Percentiles rank a stretch among this genome's conserved stretches.
These are phyloP conservation scores for Dictyostelium firmibasis DNA, from an alignment of 78 protist species.

Conservation along the genomic window DNA sequence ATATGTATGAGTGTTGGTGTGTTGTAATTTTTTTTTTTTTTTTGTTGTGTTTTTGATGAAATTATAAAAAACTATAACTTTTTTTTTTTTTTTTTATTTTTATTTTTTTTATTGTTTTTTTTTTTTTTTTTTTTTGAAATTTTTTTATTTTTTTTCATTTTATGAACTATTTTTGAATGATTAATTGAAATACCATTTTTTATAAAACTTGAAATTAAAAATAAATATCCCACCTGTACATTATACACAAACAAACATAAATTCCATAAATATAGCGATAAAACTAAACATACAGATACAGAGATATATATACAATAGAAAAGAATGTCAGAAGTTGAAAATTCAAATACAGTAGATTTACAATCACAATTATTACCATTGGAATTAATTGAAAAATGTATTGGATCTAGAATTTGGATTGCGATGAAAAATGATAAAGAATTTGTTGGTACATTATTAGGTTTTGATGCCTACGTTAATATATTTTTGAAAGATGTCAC, in stretches of 20 bases:
- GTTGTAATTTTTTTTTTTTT: not conserved
- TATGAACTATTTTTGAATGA: not conserved
- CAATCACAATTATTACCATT: constrained; percentile 63
- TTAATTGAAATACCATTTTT: not conserved
- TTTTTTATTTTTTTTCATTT: not conserved
- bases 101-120: not conserved
- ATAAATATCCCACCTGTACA: not conserved
- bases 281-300: too few relatives aligned
- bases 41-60: not conserved
- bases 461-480: constrained; percentile 92
- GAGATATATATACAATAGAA: not conserved
- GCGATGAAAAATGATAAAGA: constrained; percentile 89
- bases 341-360: not conserved
- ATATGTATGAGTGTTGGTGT: not conserved
- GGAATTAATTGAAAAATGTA: constrained; percentile 90
- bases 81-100: not conserved
- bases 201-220: not conserved
- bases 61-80: not conserved
- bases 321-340: not conserved
- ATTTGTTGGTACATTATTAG: constrained; percentile 88
- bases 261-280: not conserved
- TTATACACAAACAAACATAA: not conserved
- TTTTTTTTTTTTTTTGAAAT: not conserved
- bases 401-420: constrained; percentile 86
- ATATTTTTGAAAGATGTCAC: constrained; percentile 89